phyloP scores from a whole-genome alignment of 1,284 basidiomycete genomes.

The Pisolithus thermaeus region DNA sequence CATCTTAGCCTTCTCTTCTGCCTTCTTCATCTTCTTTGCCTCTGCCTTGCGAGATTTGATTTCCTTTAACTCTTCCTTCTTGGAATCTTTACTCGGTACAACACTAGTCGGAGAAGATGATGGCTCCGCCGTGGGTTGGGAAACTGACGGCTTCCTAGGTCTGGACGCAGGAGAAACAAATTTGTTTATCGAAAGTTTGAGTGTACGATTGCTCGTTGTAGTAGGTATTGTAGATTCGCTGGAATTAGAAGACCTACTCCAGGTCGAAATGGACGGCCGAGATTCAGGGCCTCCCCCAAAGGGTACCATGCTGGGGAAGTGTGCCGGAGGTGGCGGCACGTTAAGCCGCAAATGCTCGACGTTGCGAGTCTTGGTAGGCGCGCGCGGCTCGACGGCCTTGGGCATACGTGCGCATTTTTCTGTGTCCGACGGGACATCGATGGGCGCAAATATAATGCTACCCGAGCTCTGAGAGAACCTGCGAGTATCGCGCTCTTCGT shows the following conservation, averaged over 20 bases:
- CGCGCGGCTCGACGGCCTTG: conserved; percentile 7
- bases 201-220: conserved; percentile 8
- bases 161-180: conserved; percentile 23
- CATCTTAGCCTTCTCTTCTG: conserved; percentile 34
- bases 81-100: conserved; percentile 8
- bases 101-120: conserved; percentile 18
- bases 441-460: conserved; percentile 22
- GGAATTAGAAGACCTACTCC: background rate
- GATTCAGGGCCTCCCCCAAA: conserved; percentile 9
- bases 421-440: conserved; percentile 5
- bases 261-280: background rate
- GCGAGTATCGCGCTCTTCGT: background rate
- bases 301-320: conserved; percentile 14
- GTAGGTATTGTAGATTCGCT: background rate
- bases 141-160: conserved; percentile 4
- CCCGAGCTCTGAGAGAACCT: conserved; percentile 18
- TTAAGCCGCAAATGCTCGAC: conserved; percentile 27
- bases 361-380: conserved; percentile 22
- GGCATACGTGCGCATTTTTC: conserved; percentile 5
- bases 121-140: conserved; percentile 6
- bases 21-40: conserved; percentile 42
- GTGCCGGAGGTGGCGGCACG: conserved; percentile 16
- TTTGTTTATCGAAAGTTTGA: conserved; percentile 23
- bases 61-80: conserved; percentile 23
- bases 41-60: conserved; percentile 36